phyloP scores from a whole-genome alignment of 148 eudicot genomes.

The Cornus controversa region DNA sequence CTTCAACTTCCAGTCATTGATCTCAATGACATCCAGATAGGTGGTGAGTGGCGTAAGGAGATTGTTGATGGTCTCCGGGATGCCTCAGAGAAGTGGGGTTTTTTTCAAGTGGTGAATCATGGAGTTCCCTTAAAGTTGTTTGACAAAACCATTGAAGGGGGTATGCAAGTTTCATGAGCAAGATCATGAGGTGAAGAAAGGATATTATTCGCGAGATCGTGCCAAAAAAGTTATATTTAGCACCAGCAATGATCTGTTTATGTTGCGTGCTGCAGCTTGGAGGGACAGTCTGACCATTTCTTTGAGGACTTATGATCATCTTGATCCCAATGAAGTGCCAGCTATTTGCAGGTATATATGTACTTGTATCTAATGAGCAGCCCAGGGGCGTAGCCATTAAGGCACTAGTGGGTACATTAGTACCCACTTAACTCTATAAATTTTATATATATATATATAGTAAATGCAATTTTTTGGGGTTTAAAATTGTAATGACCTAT shows the following conservation, averaged over 20 bases:
- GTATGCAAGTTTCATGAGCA: conserved; percentile 23
- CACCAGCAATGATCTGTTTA: conserved; percentile 32
- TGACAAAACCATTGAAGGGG: conserved; percentile 7
- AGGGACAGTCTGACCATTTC: conserved; percentile 31
- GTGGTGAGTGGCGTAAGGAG: not conserved
- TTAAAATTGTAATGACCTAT: no score
- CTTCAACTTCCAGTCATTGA: conserved; percentile 25
- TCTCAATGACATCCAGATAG: conserved; percentile 5
- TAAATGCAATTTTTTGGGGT: no score
- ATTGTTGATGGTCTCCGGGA: not conserved
- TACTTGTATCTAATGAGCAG: no score
- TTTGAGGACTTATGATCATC: conserved; percentile 4
- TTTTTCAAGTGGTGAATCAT: conserved; percentile 38
- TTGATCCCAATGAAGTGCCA: conserved; percentile 27
- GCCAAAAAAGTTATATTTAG: conserved; percentile 10
- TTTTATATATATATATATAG: no score
- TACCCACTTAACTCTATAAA: no score
- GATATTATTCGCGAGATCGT: conserved; percentile 11
- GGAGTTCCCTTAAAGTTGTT: conserved; percentile 18
- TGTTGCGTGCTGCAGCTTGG: conserved; percentile 27
- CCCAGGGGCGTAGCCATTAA: no score
- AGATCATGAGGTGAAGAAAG: conserved; percentile 20
- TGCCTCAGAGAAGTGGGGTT: conserved; percentile 11
- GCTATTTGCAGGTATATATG: conserved; percentile 25
- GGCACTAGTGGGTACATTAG: no score